Evolutionary conservation across 495 filamentous ascomycete genomes (phyloP).

Genomic region (Aspergillus olivimuriae): DNA sequence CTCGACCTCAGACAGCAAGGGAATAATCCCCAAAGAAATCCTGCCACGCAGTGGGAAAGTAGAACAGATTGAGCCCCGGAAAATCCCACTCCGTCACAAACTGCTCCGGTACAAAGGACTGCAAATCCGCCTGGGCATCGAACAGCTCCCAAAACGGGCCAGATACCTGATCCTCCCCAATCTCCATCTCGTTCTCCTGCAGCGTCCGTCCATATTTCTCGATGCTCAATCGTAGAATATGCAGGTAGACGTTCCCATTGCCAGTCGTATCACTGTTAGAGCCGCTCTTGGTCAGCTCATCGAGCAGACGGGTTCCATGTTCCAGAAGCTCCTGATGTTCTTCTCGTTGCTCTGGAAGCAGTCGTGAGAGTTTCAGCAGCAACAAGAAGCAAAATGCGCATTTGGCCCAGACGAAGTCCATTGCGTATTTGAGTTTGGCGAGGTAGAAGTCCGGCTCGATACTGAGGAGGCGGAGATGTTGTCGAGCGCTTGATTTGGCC

Average conservation of each 20-base stretch:
- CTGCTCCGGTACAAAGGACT: slow-evolving; percentile 45
- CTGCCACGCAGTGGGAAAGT: slow-evolving; percentile 43
- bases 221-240: slow-evolving; percentile 37
- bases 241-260: slow-evolving; percentile 37
- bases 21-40: slow-evolving; percentile 40
- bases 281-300: slow-evolving; percentile 34
- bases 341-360: slow-evolving; percentile 36
- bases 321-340: slow-evolving; percentile 35
- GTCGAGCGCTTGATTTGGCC: slow-evolving; percentile 42
- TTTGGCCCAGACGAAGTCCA: slow-evolving; percentile 54
- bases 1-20: slow-evolving; percentile 19
- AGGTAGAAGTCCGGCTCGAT: slow-evolving; percentile 38
- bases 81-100: slow-evolving; percentile 52
- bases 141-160: slow-evolving; percentile 35
- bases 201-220: slow-evolving; percentile 42
- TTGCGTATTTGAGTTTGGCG: slow-evolving; percentile 43
- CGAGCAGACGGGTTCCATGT: slow-evolving; percentile 36
- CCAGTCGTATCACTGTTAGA: slow-evolving; percentile 16
- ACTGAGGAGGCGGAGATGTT: slow-evolving; percentile 43
- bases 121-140: slow-evolving; percentile 42
- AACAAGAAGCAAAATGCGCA: slow-evolving; percentile 48
- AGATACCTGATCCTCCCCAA: slow-evolving; percentile 2
- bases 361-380: slow-evolving; percentile 43
- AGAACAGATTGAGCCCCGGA: slow-evolving; percentile 44
- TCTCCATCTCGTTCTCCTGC: slow-evolving; percentile 21